Base-by-base conservation (phyloP, 2,329 filamentous ascomycete genomes). In the Xylaria sp. region DNA sequence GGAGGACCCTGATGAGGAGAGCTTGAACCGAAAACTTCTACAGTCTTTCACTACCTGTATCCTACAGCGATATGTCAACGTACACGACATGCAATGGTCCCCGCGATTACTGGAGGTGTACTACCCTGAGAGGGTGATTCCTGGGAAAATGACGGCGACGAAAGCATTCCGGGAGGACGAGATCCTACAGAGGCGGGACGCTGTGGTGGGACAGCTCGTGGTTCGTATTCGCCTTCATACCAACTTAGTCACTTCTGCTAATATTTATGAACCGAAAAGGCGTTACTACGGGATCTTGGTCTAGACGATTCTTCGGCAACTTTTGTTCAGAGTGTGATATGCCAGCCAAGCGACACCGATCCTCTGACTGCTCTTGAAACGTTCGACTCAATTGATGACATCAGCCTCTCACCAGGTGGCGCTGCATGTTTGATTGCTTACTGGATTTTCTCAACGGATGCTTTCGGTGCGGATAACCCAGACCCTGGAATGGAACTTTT, bases 1-100 rank as follows among this genome's bases (percentile, higher is more conserved):
- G 72, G 72, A 78, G 37, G 80, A 82, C 46, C 81, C 81, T 5
- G 80, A 81, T 35, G 90, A 93, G 73, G 78, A 78, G 2, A 83
- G 81, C 8, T 78, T 93, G 63, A 85, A 89, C 70, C 80, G 80
- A 35, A 86, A 84, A 59, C 78, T 94, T 15, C 76, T 94, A 23
- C 88, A 92, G 71, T 87, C 88, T 1, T 93, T 95, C 73, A 81
- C 92, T n/a, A 92, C 90, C 0, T 90, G 91, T 71, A 78, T 93
- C 17, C 77, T 93, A 10, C 90, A 93, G 72, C 85, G 89, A 46
- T 94, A 92, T 67, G 83, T 91, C 63, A 87, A 87, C 66, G 79
- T 77, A 6, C 84, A 87, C 66, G 78, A 79, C 23, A 74, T 89
- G 73, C 82, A 85, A 46, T 89, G 87, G 87, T 82, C 87, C 2